phyloP scores from a whole-genome alignment of 1,139 yeast genomes.

The Trichomonascaceae sp. region DNA sequence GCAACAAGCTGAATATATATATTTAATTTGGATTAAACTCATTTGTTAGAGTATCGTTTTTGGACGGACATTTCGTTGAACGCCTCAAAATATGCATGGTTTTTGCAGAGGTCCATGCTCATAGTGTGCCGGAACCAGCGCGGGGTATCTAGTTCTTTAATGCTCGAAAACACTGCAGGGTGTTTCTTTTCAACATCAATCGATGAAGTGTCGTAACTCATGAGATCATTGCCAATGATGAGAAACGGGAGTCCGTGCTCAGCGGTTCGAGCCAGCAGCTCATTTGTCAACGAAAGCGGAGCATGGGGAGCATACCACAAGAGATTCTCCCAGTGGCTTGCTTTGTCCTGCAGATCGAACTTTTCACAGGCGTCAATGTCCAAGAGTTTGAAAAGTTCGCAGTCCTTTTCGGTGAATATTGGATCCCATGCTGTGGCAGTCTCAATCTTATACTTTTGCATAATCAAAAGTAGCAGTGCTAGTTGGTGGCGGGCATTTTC shows the following conservation, averaged over 20 bases:
- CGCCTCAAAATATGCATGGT: background rate
- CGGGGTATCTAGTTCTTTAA: slow-evolving; percentile 5
- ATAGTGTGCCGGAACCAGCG: slow-evolving; percentile 1
- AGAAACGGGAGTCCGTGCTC: slow-evolving; percentile 20
- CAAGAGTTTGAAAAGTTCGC: slow-evolving; percentile 17
- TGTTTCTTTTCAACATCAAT: slow-evolving; percentile 13
- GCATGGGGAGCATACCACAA: slow-evolving; percentile 66
- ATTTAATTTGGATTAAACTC: no score
- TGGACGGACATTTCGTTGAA: background rate
- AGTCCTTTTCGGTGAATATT: slow-evolving; percentile 37
- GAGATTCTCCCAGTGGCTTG: slow-evolving; percentile 11
- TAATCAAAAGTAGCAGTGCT: slow-evolving; percentile 37
- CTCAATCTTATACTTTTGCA: slow-evolving; percentile 16
- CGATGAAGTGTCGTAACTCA: slow-evolving; percentile 15
- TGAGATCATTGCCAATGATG: slow-evolving; percentile 22
- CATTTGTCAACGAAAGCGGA: slow-evolving; percentile 44
- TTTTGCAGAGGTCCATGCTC: background rate
- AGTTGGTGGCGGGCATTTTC: slow-evolving; percentile 51
- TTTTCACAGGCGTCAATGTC: slow-evolving; percentile 19
- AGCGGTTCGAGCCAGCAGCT: slow-evolving; percentile 23
- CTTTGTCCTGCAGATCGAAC: slow-evolving; percentile 5
- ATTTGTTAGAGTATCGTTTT: no score
- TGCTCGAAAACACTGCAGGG: slow-evolving; percentile 9
- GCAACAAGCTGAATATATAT: slow-evolving; percentile 1
- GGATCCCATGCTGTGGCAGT: slow-evolving; percentile 51